Base-by-base conservation (phyloP, 1,139 yeast genomes). In the Blastobotrys serpentis region DNA sequence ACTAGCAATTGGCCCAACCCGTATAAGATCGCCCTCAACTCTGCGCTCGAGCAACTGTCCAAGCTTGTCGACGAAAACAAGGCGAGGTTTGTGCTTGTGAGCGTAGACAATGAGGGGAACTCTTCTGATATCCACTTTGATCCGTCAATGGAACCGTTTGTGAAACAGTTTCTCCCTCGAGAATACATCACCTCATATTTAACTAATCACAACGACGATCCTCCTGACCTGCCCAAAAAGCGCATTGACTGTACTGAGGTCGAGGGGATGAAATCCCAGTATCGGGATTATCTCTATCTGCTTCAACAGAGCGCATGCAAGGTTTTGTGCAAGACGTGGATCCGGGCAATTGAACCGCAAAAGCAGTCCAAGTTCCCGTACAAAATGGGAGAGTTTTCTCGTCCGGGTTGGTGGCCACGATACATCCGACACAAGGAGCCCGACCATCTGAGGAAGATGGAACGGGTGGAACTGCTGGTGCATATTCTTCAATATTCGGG, bases 351-450 rank as follows among this genome's bases (percentile, higher is more conserved):
- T 7, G 88, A 83, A 57, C 92, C 92, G 1, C 72, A 68, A 51
- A 85, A 85, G 57, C 89, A 84, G 64, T 74, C 84, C 1, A 65
- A 68, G 18, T 76, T 65, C 56, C 92, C 92, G 0, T 85, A 85
- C 62, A 83, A 79, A 50, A 58, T 62, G 16, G 80, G 78, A 2
- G 73, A 74, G 11, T 46, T 36, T 0, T 58, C 78, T 7, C 77
- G 71, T 53, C 92, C 92, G 0, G 60, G 60, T 1, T 84, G 92
- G 90, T 85, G 92, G 94, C 92, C 92, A 0, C 38, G 38, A 0
- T 48, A 56, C 14, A 78, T 82, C 0, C 71, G 78, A 36, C 92
- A 85, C 64, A 71, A 73, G 44, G 92, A 85, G 58, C 92, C 92
- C 0, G 92, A 85, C 62, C 89, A 85, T 65, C 68, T 85, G 51